Evolutionary conservation across 768 basidiomycete genomes (phyloP), one percentile per base, ranked within the genome.

Genomic region (Atractiella rhizophila): DNA sequence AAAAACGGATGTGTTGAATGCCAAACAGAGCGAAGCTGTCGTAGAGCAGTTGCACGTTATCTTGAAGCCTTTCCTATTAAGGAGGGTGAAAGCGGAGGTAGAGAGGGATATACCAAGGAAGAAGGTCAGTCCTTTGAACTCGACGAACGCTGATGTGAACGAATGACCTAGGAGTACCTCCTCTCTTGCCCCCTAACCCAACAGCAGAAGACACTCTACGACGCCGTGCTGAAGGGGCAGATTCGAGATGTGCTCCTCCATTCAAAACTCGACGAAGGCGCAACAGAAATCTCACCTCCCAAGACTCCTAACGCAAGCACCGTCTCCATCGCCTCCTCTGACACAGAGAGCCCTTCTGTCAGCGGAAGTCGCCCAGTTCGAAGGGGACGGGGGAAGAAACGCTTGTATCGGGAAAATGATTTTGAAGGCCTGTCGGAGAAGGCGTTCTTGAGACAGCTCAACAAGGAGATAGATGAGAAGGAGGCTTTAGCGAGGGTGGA

Each of bases 51-150:
- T 55, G 13, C 49, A 46, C 56, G 69, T 71, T 2, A 86, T 98
- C 52, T 69, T 98, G 36, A 83, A 85, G 50, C 91, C 91, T 2
- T 98, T 96, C 66, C 68, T 96, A 23, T 66, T 96, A 0, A 72
- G 91, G 10, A 71, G 91, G 10, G 66, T 94, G 42, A 96, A 96
- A 58, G 71, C 64, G 5, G 91, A 98, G 50, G 88, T 96, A 8
- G 85, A 94, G 61, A 66, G 68, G 41, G 77, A 67, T 20, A 62
- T 96, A 4, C 91, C 91, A 1, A 81, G 59, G 1, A 64, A 63
- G 52, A 56, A 53, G 39, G 53, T 47, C 24, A 21, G 42, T 24
- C 42, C n/a, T 11, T 5, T 15, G 13, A 23, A 16, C 35, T 12
- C 23, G 21, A 24, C 7, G 12, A 16, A 8, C 7, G 12, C 5